Percentiles rank a stretch among this genome's conserved stretches.
Conservation (phyloP, 2,329 filamentous ascomycete genomes). For the Fusarium haematococcum region DNA sequence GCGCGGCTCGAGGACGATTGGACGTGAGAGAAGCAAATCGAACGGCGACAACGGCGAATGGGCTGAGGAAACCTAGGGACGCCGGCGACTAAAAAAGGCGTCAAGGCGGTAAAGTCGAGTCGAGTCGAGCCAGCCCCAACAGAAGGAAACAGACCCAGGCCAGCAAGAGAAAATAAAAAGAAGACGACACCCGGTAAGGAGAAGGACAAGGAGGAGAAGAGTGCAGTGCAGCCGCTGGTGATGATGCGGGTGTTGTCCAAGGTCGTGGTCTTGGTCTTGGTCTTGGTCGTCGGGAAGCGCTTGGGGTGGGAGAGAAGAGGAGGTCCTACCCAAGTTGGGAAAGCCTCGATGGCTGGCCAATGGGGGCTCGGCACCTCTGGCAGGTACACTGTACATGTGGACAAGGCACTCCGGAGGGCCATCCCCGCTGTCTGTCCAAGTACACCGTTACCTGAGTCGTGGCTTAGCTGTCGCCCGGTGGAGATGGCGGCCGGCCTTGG, state of each 20-base stretch:
- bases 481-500: slow-evolving; percentile 23
- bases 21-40: slow-evolving; percentile 31
- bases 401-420: not conserved
- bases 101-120: slow-evolving; percentile 22
- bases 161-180: slow-evolving; percentile 5
- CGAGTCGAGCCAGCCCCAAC: slow-evolving; percentile 17
- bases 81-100: not conserved
- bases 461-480: slow-evolving; percentile 27
- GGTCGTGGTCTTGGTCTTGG: slow-evolving; percentile 22
- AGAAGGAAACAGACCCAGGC: slow-evolving; percentile 25
- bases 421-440: not conserved
- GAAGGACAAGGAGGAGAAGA: slow-evolving; percentile 11
- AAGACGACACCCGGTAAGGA: slow-evolving; percentile 14
- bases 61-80: slow-evolving; percentile 28
- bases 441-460: slow-evolving; percentile 27
- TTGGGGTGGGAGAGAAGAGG: slow-evolving; percentile 36
- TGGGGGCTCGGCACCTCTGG: slow-evolving; percentile 7
- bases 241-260: slow-evolving; percentile 36
- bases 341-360: slow-evolving; percentile 23
- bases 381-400: slow-evolving; percentile 25
- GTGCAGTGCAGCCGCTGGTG: slow-evolving; percentile 23
- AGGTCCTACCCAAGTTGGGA: slow-evolving; percentile 38
- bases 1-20: slow-evolving; percentile 30
- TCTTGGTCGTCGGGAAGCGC: slow-evolving; percentile 30
- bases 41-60: slow-evolving; percentile 26